Base-by-base conservation (phyloP, 768 basidiomycete genomes). In the Hemileccinum rubropunctum region DNA sequence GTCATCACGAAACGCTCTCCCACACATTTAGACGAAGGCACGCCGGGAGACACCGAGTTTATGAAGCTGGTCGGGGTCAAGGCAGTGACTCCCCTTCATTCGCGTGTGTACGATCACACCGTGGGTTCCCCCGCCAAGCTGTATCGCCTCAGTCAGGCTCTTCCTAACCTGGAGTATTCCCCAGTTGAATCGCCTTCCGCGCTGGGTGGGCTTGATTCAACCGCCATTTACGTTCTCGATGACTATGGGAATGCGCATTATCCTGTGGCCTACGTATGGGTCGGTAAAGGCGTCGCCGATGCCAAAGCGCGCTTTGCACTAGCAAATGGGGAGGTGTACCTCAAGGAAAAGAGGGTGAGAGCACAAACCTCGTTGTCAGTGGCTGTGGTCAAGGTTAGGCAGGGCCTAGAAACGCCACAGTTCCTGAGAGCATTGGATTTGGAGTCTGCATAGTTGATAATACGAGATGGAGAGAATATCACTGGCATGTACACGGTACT, bases 241-340 rank as follows among this genome's bases (percentile, higher is more conserved):
- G 62, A 72, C 50, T 71, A 75, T 23, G 51, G 58, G 1, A 48
- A 42, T 36, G 30, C n/a, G 5, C 44, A 49, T 23, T 58, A 66
- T 39, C 77, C 78, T 4, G 73, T 74, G 3, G 62, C 84, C 30
- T 84, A 80, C 54, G 70, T 81, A 20, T 86, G 83, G 83, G 67
- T 86, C 20, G 83, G 83, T 5, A 71, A 65, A 8, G 58, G 68
- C 4, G 75, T 79, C 27, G 76, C 76, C 23, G 53, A 48, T 26
- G 59, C 76, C 49, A 70, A 65, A 20, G 80, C 81, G 57, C 71
- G 81, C 6, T 68, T 83, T 21, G 76, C 79, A 3, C 40, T 79
- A 13, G 77, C 81, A 56, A 80, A 83, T 50, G 82, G 81, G 7
- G 81, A 81, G 58, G 62, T 52, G 28, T 83, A 81, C 61, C 61